Evolutionary conservation across 202 grass and related monocot species (phyloP), one percentile per base, ranked within the genome.

Genomic region (Zizania palustris): DNA sequence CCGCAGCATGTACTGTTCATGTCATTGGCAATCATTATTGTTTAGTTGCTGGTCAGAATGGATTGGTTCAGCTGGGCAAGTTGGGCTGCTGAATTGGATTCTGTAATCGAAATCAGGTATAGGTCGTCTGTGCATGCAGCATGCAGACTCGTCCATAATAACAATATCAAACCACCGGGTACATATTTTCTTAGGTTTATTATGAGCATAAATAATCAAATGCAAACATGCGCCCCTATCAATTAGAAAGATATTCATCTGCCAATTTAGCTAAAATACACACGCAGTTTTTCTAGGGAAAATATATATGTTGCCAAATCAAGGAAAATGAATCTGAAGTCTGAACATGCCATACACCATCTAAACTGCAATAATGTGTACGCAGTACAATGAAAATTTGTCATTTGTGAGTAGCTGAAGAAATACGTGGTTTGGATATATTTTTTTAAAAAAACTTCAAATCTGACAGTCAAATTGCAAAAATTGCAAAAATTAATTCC

Each of bases 11-110:
- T 83, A 63, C 9, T 28, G 11, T 53, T 16, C 43, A 55, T 56
- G 54, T 71, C 37, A 74, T 69, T 79, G 74, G 62, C 74, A 39
- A 56, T 63, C 45, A 57, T 83, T 74, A 57, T 83, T 74, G 69
- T 79, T 68, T 73, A 69, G 11, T 5, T 39, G 11, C 20, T 20
- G 12, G 41, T 70, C 7, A 8, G 14, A 53, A 70, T 38, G 5
- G n/a, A 5, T 9, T 8, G 19, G 7, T 6, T 67, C n/a, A n/a
- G n/a, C 53, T 74, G 15, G 10, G 18, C 69, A 73, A 42, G 60
- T 73, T 40, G 33, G 61, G 6, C 48, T 22, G 14, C n/a, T 28
- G 16, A 20, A 44, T 44, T 5, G 2, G 35, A 44, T 60, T 60
- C 9, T 43, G 72, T 6, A 14, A 34, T 41, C 10, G 18, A 75